phyloP scores from a whole-genome alignment of 768 basidiomycete genomes.

The Suillus fuscotomentosus region DNA sequence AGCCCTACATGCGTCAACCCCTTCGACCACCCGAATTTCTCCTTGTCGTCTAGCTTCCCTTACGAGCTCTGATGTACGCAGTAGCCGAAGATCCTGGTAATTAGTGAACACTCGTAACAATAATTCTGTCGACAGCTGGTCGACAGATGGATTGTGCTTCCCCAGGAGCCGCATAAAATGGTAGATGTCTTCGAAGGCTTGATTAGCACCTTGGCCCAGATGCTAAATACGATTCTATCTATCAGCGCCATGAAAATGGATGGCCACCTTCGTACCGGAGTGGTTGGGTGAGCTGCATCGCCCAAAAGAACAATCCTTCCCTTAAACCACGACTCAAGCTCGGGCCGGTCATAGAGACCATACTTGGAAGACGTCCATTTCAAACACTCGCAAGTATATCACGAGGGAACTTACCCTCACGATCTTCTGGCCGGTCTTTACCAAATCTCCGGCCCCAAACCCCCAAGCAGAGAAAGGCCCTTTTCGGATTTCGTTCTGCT shows the following conservation, averaged over 20 bases:
- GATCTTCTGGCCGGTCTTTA: constrained; percentile 13
- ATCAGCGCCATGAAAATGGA: neutral
- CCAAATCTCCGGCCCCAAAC: constrained; percentile 18
- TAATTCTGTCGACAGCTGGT: constrained; percentile 21
- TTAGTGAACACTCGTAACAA: constrained; percentile 32
- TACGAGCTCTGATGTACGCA: constrained; percentile 35
- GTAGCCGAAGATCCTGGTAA: constrained; percentile 36
- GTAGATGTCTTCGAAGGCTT: constrained; percentile 43
- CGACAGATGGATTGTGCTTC: constrained; percentile 28
- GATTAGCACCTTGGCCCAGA: constrained; percentile 46
- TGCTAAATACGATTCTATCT: constrained; percentile 28
- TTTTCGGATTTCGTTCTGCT: constrained; percentile 16
- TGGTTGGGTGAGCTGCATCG: constrained; percentile 46
- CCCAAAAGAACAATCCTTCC: constrained; percentile 42
- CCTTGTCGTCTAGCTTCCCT: constrained; percentile 33
- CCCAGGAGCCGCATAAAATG: constrained; percentile 33
- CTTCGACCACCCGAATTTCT: constrained; percentile 33
- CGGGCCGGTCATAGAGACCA: constrained; percentile 43
- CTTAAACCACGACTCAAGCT: constrained; percentile 39
- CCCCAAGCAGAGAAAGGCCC: constrained; percentile 18
- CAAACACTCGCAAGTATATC: neutral
- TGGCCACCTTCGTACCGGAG: constrained; percentile 31
- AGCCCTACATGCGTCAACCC: constrained; percentile 28
- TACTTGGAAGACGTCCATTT: constrained; percentile 23
- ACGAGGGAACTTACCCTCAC: constrained; percentile 13